Evolutionary conservation across 176 grass and related monocot species (phyloP), one percentile per base, ranked within the genome.

Genomic region (Rhipidocladum racemiflorum): DNA sequence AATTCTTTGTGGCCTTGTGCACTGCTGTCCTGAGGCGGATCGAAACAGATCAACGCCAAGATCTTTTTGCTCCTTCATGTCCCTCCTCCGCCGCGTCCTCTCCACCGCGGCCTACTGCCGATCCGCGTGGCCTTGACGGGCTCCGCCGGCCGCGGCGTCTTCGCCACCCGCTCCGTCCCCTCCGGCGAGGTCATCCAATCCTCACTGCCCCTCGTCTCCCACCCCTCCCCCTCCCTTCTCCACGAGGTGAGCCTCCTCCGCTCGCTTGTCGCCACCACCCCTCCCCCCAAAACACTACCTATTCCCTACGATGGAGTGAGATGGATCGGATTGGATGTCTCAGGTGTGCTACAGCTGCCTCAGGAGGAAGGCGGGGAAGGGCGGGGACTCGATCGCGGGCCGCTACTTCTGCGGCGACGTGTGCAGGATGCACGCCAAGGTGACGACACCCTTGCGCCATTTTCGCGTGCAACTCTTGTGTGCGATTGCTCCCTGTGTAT

Each of bases 301-400:
- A 20, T 28, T 40, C 5, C 2, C 5, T 59, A 44, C 49, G 62
- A 63, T 74, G 68, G 46, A 54, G 68, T 38, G 7, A 70, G 46
- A 44, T 73, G n/a, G 10, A 30, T 51, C 32, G 35, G 76, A 59
- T 57, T 79, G 57, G 66, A 28, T 9, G 17, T 11, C 72, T 77
- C 71, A 98, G 92, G 95, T 93, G 32, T 98, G 95, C 87, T 91
- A 93, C 86, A 75, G 69, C 71, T 98, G 90, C 78, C 86, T 98
- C 84, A 88, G 89, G 79, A 89, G 88, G 84, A 95, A 92, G 72
- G 9, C 16, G 11, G 75, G 75, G 18, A 65, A 63, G 53, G 25
- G 83, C 44, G 53, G 23, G 30, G 36, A 30, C 30, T 57, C 55
- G 6, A 27, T 20, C 29, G 48, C 45, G 28, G 62, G 45, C 17